Base-by-base conservation (phyloP, 2,329 filamentous ascomycete genomes). In the Colletotrichum zoysiae region DNA sequence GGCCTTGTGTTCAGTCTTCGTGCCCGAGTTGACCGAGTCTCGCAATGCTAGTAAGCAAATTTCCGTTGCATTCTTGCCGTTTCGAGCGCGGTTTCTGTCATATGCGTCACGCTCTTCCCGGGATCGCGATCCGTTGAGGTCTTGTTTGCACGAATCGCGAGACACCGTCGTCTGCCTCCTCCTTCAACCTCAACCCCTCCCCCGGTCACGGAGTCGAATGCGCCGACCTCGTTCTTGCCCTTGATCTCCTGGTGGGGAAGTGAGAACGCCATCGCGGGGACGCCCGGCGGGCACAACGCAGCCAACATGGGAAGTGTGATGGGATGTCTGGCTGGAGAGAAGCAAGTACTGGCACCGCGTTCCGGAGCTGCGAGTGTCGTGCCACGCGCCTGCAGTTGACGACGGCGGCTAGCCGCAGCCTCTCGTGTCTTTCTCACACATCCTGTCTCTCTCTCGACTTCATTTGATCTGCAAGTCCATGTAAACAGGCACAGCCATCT, bases 361-460 rank as follows among this genome's bases (percentile, higher is more conserved):
- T 56, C 59, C 59, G 70, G 65, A 65, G 18, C 30, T 71, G 62
- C 63, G 33, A 51, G 65, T 68, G 64, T 59, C 68, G n/a, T 71
- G 40, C 42, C 69, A 69, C 62, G 55, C 59, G 44, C 53, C 50
- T 58, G 59, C 44, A 60, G 50, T 53, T 51, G 55, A 65, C 40
- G n/a, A 55, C 55, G 50, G 38, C 12, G 16, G 33, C 46, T 56
- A 69, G 65, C 65, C 55, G 46, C 55, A 69, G 65, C 40, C 38
- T 35, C 59, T 40, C 57, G 57, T 57, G 18, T 65, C 53, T 40
- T 55, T 26, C 40, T 46, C 46, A 33, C 20, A 55, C 44, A 35
- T 18, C 16, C 18, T 60, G 59, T 69, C 53, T 65, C 44, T 65
- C 30, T 64, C 40, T 48, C 60, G 35, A 44, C 38, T 50, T 33